phyloP scores from a whole-genome alignment of 192 early-diverging fungal genomes.

The Coemansia sp. region DNA sequence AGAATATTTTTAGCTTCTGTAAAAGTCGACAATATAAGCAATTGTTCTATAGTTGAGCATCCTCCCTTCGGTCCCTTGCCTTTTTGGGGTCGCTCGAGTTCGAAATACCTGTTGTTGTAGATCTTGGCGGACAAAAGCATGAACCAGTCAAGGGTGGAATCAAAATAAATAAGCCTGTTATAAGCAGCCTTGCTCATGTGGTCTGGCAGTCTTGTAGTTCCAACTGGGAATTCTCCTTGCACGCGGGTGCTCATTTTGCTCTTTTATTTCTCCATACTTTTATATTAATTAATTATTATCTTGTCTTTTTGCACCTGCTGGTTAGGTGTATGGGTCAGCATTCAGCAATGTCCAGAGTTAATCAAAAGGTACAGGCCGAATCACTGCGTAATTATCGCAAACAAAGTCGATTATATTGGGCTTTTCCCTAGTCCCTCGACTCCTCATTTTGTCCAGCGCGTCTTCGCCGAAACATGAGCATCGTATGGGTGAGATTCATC shows the following conservation, averaged over 20 bases:
- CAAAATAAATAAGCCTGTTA: conserved; percentile 2
- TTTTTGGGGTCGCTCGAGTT: not conserved
- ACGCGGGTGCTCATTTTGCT: not conserved
- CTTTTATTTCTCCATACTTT: not conserved
- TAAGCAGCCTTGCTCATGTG: not conserved
- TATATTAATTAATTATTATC: not conserved
- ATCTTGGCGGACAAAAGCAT: not conserved
- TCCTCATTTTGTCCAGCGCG: not conserved
- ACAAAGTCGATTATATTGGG: not conserved
- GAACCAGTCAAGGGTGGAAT: not conserved
- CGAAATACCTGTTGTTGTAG: not conserved
- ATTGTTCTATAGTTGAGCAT: not conserved
- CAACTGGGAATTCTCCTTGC: too few relatives aligned
- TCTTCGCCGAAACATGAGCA: not conserved
- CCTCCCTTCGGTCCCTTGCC: not conserved
- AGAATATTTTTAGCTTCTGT: not conserved
- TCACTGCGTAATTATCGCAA: not conserved
- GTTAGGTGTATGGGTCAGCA: not conserved
- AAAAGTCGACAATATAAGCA: not conserved
- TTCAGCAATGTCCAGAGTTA: not conserved
- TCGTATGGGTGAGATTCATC: not conserved
- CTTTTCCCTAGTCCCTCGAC: not conserved
- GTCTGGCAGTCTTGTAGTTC: too few relatives aligned
- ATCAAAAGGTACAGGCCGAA: not conserved
- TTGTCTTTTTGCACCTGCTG: not conserved